Evolutionary conservation across 345 rosid genomes (phyloP).

Genomic region (Gossypium ekmanianum): DNA sequence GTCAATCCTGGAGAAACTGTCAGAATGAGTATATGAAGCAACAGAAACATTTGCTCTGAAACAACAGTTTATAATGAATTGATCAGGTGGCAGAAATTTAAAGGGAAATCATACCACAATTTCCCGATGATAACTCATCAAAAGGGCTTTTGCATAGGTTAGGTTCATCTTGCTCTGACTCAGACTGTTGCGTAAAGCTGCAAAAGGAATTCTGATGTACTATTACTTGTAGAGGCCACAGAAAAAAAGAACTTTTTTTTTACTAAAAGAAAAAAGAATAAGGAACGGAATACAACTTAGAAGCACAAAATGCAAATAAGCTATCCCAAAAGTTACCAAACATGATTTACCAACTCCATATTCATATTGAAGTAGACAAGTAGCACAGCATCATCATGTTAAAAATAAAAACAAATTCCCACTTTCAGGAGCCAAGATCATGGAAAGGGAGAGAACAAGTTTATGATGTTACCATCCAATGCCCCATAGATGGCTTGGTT

Average conservation of each 20-base stretch:
- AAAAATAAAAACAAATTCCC: not conserved
- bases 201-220: constrained; percentile 14
- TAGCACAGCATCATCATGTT: constrained; percentile 1
- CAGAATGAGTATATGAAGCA: constrained; percentile 32
- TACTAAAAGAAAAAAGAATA: too few species aligned
- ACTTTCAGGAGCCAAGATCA: not conserved
- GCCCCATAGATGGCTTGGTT: constrained; percentile 49
- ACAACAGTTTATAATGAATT: constrained; percentile 14
- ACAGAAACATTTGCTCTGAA: constrained; percentile 3
- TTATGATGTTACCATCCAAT: constrained; percentile 34
- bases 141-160: constrained; percentile 35
- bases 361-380: constrained; percentile 1
- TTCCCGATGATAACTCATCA: constrained; percentile 40
- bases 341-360: not conserved
- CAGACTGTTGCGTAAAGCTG: constrained; percentile 47
- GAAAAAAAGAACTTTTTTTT: not conserved
- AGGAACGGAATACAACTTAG: constrained; percentile 4
- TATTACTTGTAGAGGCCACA: not conserved
- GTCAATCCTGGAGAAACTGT: constrained; percentile 42
- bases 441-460: not conserved
- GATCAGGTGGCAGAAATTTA: constrained; percentile 10
- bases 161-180: constrained; percentile 44
- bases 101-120: constrained; percentile 40
- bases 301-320: constrained; percentile 1
- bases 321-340: not conserved